phyloP scores from a whole-genome alignment of 768 basidiomycete genomes.

The Leccinum arenicola region DNA sequence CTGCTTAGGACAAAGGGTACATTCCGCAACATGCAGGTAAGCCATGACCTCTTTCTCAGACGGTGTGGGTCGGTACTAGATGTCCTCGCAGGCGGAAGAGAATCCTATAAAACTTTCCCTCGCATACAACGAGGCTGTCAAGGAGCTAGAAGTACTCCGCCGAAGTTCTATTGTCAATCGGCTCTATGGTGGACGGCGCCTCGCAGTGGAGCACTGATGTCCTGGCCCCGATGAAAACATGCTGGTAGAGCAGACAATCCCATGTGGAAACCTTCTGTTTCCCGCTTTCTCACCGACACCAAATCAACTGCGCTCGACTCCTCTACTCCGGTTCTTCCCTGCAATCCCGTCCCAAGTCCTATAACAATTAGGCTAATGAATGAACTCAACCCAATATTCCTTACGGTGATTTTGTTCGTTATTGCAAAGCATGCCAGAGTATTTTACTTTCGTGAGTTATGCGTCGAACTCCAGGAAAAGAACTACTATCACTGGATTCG shows the following conservation, averaged over 20 bases:
- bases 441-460: neutral
- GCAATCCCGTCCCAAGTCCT: neutral
- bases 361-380: neutral
- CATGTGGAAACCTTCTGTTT: neutral
- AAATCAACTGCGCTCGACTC: neutral
- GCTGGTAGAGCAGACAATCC: neutral
- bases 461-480: neutral
- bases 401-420: neutral
- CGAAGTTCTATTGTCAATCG: slow-evolving; percentile 85
- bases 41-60: neutral
- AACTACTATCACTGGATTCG: neutral
- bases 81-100: slow-evolving; percentile 46
- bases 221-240: neutral
- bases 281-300: neutral
- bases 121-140: slow-evolving; percentile 65
- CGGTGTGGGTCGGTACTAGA: neutral
- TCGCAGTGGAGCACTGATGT: slow-evolving; percentile 71
- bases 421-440: neutral
- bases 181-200: slow-evolving; percentile 81
- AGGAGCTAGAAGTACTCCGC: slow-evolving; percentile 75
- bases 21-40: slow-evolving; percentile 67
- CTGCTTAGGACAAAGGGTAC: slow-evolving; percentile 60
- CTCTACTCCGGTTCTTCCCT: neutral
- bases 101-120: slow-evolving; percentile 53
- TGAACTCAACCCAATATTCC: too few species aligned